Conservation (phyloP, 225 moss, liverwort and hornwort genomes). For the Lunularia cruciata region DNA sequence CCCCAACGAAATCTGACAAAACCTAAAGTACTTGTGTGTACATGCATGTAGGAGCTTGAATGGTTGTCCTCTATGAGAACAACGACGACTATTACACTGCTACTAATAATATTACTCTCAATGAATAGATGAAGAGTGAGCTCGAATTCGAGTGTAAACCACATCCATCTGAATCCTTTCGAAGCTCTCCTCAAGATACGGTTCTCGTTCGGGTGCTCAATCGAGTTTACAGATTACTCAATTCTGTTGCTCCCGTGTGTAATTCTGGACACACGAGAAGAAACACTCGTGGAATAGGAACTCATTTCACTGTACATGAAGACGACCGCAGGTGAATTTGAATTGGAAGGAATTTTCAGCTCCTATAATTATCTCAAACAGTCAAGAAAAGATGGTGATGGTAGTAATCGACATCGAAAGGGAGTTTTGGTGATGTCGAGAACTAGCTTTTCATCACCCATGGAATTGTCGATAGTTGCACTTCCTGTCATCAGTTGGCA, state of each 20-base stretch:
- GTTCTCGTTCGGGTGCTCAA: background rate
- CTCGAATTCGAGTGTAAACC: background rate
- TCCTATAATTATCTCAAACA: background rate
- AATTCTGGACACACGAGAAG: background rate
- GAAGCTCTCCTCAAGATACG: background rate
- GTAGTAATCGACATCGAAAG: background rate
- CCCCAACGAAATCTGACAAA: background rate
- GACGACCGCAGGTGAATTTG: background rate
- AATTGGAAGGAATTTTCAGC: background rate
- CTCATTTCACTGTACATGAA: background rate
- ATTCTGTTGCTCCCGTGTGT: background rate
- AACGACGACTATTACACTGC: too few species aligned
- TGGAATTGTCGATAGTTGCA: background rate
- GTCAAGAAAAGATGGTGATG: conserved; percentile 1
- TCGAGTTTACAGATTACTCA: background rate
- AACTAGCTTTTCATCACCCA: background rate
- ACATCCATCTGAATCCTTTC: too few species aligned
- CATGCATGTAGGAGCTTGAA: background rate
- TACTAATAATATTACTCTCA: background rate
- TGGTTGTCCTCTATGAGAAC: too few species aligned
- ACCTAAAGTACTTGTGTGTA: background rate
- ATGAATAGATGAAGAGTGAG: conserved; percentile 1
- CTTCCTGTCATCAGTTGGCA: background rate
- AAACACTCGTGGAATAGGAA: background rate
- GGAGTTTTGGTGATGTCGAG: background rate